Base-by-base conservation (phyloP, 2,329 filamentous ascomycete species). In the Sporothrix humicola region DNA sequence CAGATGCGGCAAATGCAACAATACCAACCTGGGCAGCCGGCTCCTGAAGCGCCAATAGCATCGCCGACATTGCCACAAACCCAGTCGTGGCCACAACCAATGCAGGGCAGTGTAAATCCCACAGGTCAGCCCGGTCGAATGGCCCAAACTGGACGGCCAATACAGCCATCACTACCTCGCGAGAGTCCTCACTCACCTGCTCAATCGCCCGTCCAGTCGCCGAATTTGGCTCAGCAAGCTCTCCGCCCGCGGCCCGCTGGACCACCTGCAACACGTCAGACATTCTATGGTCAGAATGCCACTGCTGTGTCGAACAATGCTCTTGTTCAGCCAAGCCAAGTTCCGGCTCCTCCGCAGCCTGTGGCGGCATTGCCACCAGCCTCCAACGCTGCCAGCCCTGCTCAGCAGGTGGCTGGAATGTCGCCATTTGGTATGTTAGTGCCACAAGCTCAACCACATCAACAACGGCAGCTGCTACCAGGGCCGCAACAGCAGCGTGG, bases 1-100 rank as follows among this genome's bases (percentile, higher is more conserved):
- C 31, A 37, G 10, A 50, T 54, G 58, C 72, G 71, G 17, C 37
- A 68, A 20, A 20, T 20, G 50, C 50, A 20, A 54, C 17, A n/a
- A 7, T 7, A 17, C 54, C 54, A 58, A 26, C 54, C 12, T 13
- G 12, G 23, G 31, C 54, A 58, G 10, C 23, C 54, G 31, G 10
- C 4, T 37, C 31, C 31, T 37, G 31, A 37, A 37, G 31, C 31
- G 4, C 31, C 31, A 37, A 37, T 37, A 37, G 31, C 31, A 37
- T 37, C 31, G 2, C 54, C 54, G 8, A 15, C 23, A 26, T 13
- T 15, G 20, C 23, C 23, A 26, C 54, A 58, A 26, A 26, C 31
- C 3, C 54, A 58, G 31, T 12, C 5, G 7, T 4, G 23, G 52
- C 48, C 15, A 10, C 63, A 48, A n/a, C 17, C 37, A 20, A 26